phyloP scores from a whole-genome alignment of 495 filamentous ascomycete genomes.

The Tuber indicum region DNA sequence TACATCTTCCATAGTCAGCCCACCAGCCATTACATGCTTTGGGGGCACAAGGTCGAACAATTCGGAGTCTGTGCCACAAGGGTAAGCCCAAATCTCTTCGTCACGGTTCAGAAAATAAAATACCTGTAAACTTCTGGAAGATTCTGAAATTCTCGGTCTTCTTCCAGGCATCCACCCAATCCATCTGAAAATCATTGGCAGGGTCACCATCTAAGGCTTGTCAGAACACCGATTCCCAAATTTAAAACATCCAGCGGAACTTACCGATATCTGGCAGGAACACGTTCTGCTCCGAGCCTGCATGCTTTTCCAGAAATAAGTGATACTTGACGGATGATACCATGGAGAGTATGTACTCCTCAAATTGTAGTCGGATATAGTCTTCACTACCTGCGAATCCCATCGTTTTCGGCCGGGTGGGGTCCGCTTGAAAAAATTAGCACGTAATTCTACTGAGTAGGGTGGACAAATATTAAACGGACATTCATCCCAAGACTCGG shows the following conservation, averaged over 20 bases:
- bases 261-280: conserved; percentile 54
- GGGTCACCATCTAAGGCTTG: conserved; percentile 67
- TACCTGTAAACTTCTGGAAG: conserved; percentile 60
- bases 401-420: conserved; percentile 79
- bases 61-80: conserved; percentile 61
- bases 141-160: conserved; percentile 82
- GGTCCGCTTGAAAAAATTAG: conserved; percentile 52
- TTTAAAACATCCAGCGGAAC: conserved; percentile 6
- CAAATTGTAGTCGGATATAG: conserved; percentile 94
- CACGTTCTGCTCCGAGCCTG: conserved; percentile 52
- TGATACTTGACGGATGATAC: conserved; percentile 86
- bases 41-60: conserved; percentile 92
- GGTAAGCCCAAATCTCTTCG: conserved; percentile 8
- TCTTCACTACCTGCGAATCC: conserved; percentile 96
- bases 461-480: background rate
- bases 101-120: background rate
- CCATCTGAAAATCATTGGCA: conserved; percentile 66
- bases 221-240: conserved; percentile 7
- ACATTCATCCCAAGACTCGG: conserved; percentile 87
- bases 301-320: conserved; percentile 60
- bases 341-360: conserved; percentile 89
- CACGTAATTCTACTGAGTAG: background rate
- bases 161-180: conserved; percentile 74
- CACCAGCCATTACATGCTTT: conserved; percentile 88
- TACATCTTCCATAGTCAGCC: conserved; percentile 87